Evolutionary conservation across 148 eudicot genomes (phyloP).

Genomic region (Rhododendron henanense): DNA sequence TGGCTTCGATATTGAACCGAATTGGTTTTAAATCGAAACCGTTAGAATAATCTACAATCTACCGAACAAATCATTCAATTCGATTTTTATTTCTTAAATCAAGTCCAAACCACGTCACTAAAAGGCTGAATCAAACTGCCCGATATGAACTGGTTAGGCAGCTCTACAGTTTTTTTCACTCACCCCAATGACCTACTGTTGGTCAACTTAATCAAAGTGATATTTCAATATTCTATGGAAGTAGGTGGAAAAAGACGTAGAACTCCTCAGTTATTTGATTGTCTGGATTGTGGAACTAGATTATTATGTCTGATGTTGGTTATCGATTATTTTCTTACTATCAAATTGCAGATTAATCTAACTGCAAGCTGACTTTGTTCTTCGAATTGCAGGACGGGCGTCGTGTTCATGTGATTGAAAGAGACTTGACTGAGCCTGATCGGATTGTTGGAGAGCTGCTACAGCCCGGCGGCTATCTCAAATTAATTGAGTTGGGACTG

Average conservation of each 20-base stretch:
- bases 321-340: not conserved
- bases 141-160: not conserved
- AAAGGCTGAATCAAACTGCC: not conserved
- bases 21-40: not conserved
- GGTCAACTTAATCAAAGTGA: not conserved
- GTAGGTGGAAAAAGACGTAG: not conserved
- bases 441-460: slow-evolving; percentile 85
- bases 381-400: slow-evolving; percentile 60
- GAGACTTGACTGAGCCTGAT: slow-evolving; percentile 78
- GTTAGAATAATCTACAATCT: not conserved
- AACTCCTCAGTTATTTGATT: not conserved
- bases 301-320: slow-evolving; percentile 1
- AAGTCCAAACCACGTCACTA: not conserved
- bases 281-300: not conserved
- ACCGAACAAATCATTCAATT: not conserved
- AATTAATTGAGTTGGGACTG: slow-evolving; percentile 66
- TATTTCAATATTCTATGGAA: not conserved
- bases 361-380: not conserved
- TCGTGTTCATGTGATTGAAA: slow-evolving; percentile 71
- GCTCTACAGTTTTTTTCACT: not conserved
- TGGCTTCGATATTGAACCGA: not conserved
- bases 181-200: not conserved
- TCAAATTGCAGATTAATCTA: not conserved
- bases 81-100: not conserved
- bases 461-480: slow-evolving; percentile 85